Evolutionary conservation across 2,329 filamentous ascomycete species (phyloP), one percentile per base, ranked within the genome.

Genomic region (Fusarium sp.): DNA sequence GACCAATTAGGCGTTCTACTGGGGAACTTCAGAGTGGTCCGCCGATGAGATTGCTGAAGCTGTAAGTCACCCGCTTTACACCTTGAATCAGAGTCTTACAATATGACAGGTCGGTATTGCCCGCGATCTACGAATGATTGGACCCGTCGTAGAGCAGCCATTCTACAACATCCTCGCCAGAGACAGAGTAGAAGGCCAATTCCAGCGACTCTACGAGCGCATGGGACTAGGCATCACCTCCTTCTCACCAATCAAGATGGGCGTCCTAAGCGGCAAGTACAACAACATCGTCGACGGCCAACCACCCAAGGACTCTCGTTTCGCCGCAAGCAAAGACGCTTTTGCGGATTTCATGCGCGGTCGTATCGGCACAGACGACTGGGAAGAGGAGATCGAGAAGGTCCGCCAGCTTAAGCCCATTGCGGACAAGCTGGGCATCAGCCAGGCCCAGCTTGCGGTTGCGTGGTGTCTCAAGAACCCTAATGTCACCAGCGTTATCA

Each of bases 1-100:
- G 4, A 62, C 23, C 2, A 20, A 20, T 17, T 7, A 62, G 59
- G 87, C 88, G 2, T 84, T 92, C 67, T 92, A 92, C 81, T 92
- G 90, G 89, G 73, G 73, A 6, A 75, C 72, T 4, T 90, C 87
- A 2, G 88, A 91, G 76, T 92, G 89, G 89, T 83, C 82, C 56
- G 88, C 89, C n/a, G 84, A 87, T 67, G 88, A 91, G 79, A 91
- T 92, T 72, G 83, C 85, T 7, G 83, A 88, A 61, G 89, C 89
- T 3, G 74, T 76, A 67, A 62, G 74, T 19, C 10, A 13, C n/a
- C n/a, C 7, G 27, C 2, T 13, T 4, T 7, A 5, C 7, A 9
- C 3, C 13, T 13, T 0, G 43, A 4, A 23, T 0, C 3, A 20
- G 4, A n/a, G 4, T 8, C 35, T 44, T n/a, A 67, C 47, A n/a